These are phyloP conservation scores for Annulohypoxylon bovei DNA, from an alignment of 495 filamentous ascomycete genomes.

Conservation along the genomic window DNA sequence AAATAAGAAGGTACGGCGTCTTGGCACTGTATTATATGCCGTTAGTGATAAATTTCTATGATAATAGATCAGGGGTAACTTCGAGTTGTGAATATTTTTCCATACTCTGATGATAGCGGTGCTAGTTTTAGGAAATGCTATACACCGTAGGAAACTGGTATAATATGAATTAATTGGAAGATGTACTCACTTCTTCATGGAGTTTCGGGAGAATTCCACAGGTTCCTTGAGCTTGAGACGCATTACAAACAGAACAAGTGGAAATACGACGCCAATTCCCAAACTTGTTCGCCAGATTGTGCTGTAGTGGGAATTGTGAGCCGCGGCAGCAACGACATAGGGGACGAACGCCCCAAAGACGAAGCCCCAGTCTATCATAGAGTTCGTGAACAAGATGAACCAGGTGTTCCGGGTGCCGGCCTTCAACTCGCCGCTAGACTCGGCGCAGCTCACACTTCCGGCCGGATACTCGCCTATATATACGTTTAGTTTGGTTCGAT, in stretches of 20 bases:
- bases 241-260: conserved; percentile 76
- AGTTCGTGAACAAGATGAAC: conserved; percentile 95
- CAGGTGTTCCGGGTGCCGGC: conserved; percentile 82
- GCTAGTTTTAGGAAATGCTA: neutral
- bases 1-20: conserved; percentile 65
- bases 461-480: conserved; percentile 85
- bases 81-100: neutral
- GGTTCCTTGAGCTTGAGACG: conserved; percentile 83
- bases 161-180: neutral
- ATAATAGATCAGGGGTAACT: neutral
- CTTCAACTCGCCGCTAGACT: conserved; percentile 84
- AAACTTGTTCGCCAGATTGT: conserved; percentile 80
- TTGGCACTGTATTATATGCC: conserved; percentile 44
- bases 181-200: conserved; percentile 51
- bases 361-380: conserved; percentile 85
- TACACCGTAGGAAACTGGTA: neutral
- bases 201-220: conserved; percentile 75
- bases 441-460: conserved; percentile 83
- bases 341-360: conserved; percentile 80
- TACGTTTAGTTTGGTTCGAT: conserved; percentile 69
- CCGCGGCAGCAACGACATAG: conserved; percentile 73
- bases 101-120: neutral
- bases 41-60: conserved; percentile 6
- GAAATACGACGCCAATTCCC: conserved; percentile 82
- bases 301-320: conserved; percentile 72